phyloP scores from a whole-genome alignment of 805 yeast genomes.

The Kuraishia ogatae region DNA sequence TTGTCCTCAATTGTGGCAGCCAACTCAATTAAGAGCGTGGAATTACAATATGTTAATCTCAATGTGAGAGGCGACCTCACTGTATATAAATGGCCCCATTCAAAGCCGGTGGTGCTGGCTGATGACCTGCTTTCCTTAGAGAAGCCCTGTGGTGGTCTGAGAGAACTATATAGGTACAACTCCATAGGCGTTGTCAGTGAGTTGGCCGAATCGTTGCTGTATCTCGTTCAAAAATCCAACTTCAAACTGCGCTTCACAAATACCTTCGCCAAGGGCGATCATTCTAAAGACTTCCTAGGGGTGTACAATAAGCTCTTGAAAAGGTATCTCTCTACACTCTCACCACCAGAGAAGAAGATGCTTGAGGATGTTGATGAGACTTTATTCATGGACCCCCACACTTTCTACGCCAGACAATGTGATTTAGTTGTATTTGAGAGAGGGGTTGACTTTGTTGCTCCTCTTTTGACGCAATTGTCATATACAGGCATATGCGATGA shows the following conservation, averaged over 20 bases:
- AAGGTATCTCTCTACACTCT: slow-evolving; percentile 20
- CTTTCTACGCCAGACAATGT: slow-evolving; percentile 33
- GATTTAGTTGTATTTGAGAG: slow-evolving; percentile 79
- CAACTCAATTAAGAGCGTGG: slow-evolving; percentile 1
- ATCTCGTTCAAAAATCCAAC: slow-evolving; percentile 30
- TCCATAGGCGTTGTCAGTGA: slow-evolving; percentile 36
- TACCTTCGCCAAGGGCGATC: slow-evolving; percentile 50
- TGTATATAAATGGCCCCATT: slow-evolving; percentile 14
- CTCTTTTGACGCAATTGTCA: slow-evolving; percentile 67
- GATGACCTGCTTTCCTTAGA: slow-evolving; percentile 7
- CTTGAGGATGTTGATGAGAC: slow-evolving; percentile 25
- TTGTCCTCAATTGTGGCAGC: slow-evolving; percentile 9
- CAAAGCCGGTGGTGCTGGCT: slow-evolving; percentile 9
- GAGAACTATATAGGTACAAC: slow-evolving; percentile 33
- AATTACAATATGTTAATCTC: slow-evolving; percentile 12
- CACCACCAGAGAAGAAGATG: slow-evolving; percentile 25
- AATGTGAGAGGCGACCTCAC: slow-evolving; percentile 18
- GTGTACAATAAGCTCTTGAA: slow-evolving; percentile 24
- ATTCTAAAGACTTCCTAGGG: slow-evolving; percentile 39
- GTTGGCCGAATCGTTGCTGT: slow-evolving; percentile 41
- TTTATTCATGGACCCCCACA: slow-evolving; percentile 22
- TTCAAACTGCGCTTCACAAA: slow-evolving; percentile 41
- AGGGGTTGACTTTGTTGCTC: slow-evolving; percentile 62
- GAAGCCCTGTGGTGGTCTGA: slow-evolving; percentile 19
- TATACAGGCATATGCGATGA: slow-evolving; percentile 82